Conservation (phyloP, 2,329 filamentous ascomycete species). For the Penicillium sumatraense region DNA sequence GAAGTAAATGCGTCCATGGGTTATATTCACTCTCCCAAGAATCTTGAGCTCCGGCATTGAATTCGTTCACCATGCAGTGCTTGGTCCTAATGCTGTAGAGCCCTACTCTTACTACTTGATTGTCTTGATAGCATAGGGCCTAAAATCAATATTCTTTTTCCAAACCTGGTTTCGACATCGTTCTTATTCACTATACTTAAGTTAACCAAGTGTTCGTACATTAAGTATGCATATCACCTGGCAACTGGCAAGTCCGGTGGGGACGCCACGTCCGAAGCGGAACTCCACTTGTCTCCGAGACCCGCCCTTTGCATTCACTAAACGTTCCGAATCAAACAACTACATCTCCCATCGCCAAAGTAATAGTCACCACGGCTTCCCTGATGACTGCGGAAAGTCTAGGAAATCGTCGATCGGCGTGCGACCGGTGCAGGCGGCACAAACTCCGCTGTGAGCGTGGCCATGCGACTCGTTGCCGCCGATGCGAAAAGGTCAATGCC, state of each 20-base stretch:
- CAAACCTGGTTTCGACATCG: too few species aligned
- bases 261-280: neutral
- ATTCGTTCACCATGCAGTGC: neutral
- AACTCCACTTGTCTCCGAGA: constrained; percentile 1
- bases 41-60: too few species aligned
- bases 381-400: neutral
- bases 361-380: neutral
- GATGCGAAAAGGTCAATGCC: constrained; percentile 5
- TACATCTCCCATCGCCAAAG: neutral
- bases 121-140: too few species aligned
- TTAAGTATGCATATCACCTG: too few species aligned
- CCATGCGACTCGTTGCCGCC: neutral
- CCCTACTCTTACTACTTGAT: too few species aligned
- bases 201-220: too few species aligned
- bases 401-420: constrained; percentile 6
- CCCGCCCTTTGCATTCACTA: neutral
- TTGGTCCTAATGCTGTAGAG: too few species aligned
- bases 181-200: too few species aligned
- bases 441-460: constrained; percentile 9
- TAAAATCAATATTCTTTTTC: too few species aligned
- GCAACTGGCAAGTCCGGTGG: too few species aligned
- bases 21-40: neutral
- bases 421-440: constrained; percentile 7
- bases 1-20: too few species aligned
- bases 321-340: neutral